These are phyloP conservation scores for Mucor plumbeus DNA, from an alignment of 371 early-diverging fungal species.

Conservation along the genomic window DNA sequence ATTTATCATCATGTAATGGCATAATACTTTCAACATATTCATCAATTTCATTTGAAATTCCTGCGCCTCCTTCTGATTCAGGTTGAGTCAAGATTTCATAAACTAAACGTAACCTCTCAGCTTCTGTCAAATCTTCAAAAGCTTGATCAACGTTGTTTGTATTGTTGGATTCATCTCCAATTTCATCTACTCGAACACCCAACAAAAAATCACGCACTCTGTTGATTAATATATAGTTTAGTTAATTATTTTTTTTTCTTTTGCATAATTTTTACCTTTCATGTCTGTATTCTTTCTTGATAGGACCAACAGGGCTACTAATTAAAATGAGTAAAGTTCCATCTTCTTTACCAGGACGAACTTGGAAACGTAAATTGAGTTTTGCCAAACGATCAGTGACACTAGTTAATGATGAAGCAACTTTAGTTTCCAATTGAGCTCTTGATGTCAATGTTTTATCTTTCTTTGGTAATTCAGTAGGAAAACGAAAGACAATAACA, in stretches of 20 bases:
- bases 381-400: slow-evolving; percentile 31
- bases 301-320: slow-evolving; percentile 38
- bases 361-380: slow-evolving; percentile 40
- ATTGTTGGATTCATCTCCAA: slow-evolving; percentile 35
- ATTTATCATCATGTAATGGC: slow-evolving; percentile 78
- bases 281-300: slow-evolving; percentile 36
- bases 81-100: slow-evolving; percentile 74
- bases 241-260: slow-evolving; percentile 22
- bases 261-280: slow-evolving; percentile 19
- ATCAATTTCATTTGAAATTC: slow-evolving; percentile 59
- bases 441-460: slow-evolving; percentile 14
- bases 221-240: background rate
- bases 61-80: slow-evolving; percentile 74
- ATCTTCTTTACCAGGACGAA: slow-evolving; percentile 40
- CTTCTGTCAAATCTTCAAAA: slow-evolving; percentile 54
- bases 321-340: slow-evolving; percentile 40
- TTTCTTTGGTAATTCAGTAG: slow-evolving; percentile 16
- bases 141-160: slow-evolving; percentile 20
- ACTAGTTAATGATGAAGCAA: slow-evolving; percentile 20
- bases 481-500: slow-evolving; percentile 52
- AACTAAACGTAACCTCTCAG: slow-evolving; percentile 78
- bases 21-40: slow-evolving; percentile 73
- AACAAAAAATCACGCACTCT: slow-evolving; percentile 72
- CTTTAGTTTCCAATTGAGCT: slow-evolving; percentile 29
- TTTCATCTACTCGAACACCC: slow-evolving; percentile 59